A percentile compares a stretch with the other conserved stretches of the same genome.
These are phyloP conservation scores for Fusarium acutatum DNA, from an alignment of 2,329 filamentous ascomycete species.

Conservation along the genomic window DNA sequence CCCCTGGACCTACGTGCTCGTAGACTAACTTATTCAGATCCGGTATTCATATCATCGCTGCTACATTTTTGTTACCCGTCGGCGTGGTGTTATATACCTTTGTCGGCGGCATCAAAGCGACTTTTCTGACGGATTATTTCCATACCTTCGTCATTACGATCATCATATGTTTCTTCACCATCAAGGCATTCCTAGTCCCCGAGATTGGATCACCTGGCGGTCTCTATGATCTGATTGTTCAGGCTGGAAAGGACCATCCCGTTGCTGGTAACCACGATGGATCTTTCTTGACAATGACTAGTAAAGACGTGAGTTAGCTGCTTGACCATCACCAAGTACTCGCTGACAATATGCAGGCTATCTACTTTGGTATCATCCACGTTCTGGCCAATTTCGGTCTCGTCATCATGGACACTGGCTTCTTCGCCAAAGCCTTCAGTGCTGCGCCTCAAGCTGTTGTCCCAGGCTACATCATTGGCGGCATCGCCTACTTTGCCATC, in stretches of 20 bases:
- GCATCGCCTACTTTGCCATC: constrained; percentile 62
- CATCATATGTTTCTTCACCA: constrained; percentile 58
- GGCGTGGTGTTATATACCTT: constrained; percentile 52
- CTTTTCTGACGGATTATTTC: constrained; percentile 60
- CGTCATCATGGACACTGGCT: constrained; percentile 64
- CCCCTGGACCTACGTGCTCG: neutral
- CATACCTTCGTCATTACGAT: constrained; percentile 64
- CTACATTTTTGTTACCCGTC: constrained; percentile 55
- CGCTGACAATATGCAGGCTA: constrained; percentile 45
- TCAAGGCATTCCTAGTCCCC: constrained; percentile 55
- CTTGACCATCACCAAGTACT: fast-evolving
- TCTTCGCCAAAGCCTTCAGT: constrained; percentile 63
- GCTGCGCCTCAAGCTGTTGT: constrained; percentile 57
- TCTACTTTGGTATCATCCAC: constrained; percentile 60
- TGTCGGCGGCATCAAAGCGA: constrained; percentile 52
- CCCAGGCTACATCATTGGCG: constrained; percentile 61
- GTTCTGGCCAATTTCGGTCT: constrained; percentile 60
- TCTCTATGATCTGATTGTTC: constrained; percentile 60
- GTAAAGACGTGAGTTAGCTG: constrained; percentile 51
- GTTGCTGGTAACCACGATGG: constrained; percentile 60
- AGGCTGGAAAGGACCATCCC: constrained; percentile 54
- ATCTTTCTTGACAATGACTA: constrained; percentile 65
- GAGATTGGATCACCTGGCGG: constrained; percentile 58
- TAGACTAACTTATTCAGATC: constrained; percentile 42
- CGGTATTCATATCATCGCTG: constrained; percentile 59